Base-by-base conservation (phyloP, 2,329 filamentous ascomycete genomes). In the Calcarisporium arbuscula region DNA sequence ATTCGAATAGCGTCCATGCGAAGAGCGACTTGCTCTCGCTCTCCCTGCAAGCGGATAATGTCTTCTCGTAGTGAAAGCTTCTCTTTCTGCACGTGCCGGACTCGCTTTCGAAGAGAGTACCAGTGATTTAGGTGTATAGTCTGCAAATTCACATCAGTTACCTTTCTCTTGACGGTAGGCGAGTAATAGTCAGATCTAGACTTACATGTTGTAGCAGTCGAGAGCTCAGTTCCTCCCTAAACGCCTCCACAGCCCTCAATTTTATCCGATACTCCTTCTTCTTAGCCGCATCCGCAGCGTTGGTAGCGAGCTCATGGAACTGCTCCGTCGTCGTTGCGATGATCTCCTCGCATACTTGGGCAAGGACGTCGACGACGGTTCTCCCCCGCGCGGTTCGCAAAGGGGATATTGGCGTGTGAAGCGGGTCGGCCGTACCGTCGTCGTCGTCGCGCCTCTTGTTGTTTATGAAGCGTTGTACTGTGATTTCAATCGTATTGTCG, bases 1-100 rank as follows among this genome's bases (percentile, higher is more conserved):
- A 68, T 67, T 28, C 78, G 64, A n/a, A 80, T 61, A 7, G 74
- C 73, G 42, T 82, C 78, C 65, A 78, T 80, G 27, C 68, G 70
- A 14, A 82, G 54, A 5, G 71, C 74, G 7, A 82, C 70, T 43
- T 80, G 69, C 46, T 81, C 75, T 34, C 75, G 63, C 56, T 82
- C 77, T 16, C 64, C 62, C 29, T 73, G 68, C 37, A 81, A 63
- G 2, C 66, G 65, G 19, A 80, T 50, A n/a, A 82, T 75, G 20
- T 79, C 73, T 10, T 77, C 69, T 28, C 78, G 68, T 14, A 82
- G 54, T 1, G 58, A 51, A 4, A 78, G 52, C 50, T 73, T 80
- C 47, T 77, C 70, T 40, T 66, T 73, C 37, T 79, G 72, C 8
- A 70, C 68, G 8, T 72, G 63, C 11, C 70, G 67, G 30, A 81